Evolutionary conservation across 192 early-diverging fungal species (phyloP).

Genomic region (Gaertneriomyces semiglobifer): DNA sequence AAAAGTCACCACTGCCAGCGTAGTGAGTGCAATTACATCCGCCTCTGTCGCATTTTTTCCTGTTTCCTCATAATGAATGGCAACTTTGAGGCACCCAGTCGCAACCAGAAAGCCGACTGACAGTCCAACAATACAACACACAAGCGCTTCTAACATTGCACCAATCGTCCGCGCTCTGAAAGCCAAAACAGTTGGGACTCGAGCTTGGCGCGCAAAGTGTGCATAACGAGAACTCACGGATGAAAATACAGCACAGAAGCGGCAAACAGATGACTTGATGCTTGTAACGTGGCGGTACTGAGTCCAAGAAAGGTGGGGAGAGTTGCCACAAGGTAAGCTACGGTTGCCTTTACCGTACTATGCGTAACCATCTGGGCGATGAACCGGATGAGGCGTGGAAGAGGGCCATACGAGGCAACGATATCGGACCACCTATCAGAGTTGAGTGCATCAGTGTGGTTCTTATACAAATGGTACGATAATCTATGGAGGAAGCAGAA

Average conservation of each 20-base stretch:
- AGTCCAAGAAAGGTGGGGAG: background rate
- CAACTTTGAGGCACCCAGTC: slow-evolving; percentile 8
- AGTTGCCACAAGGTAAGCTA: slow-evolving; percentile 16
- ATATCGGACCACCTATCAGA: no score
- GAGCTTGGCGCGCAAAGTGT: background rate
- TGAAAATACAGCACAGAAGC: slow-evolving; percentile 26
- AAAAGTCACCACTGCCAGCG: slow-evolving; percentile 34
- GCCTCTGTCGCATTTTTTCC: slow-evolving; percentile 22
- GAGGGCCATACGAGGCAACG: no score
- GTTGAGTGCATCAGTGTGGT: no score
- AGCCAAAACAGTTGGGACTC: background rate
- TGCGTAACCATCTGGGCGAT: slow-evolving; percentile 1
- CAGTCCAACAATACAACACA: slow-evolving; percentile 24
- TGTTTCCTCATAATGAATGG: slow-evolving; percentile 15
- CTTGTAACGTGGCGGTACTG: background rate
- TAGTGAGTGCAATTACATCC: slow-evolving; percentile 14
- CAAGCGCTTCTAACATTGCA: slow-evolving; percentile 25
- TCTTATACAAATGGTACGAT: no score
- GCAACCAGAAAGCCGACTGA: slow-evolving; percentile 15
- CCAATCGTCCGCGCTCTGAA: slow-evolving; percentile 24
- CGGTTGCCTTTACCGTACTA: slow-evolving; percentile 11
- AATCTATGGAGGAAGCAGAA: no score
- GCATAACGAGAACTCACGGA: slow-evolving; percentile 12
- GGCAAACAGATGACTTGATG: slow-evolving; percentile 15
- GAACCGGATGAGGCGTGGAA: no score